phyloP scores from a whole-genome alignment of 2,329 filamentous ascomycete species.

The Monilinia fructigena region DNA sequence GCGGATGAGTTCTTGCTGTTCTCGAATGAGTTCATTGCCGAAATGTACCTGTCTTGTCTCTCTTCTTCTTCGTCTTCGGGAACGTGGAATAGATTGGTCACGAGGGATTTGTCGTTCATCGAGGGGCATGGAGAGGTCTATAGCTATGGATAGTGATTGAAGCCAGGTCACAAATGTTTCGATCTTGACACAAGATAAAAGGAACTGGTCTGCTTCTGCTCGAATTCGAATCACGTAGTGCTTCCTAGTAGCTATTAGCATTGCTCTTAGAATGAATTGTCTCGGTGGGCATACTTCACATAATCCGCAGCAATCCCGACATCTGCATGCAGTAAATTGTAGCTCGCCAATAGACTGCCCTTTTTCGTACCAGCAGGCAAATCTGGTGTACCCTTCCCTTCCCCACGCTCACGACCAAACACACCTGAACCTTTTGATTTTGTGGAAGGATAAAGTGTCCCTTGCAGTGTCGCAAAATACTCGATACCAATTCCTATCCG shows the following conservation, averaged over 20 bases:
- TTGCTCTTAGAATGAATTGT: background rate
- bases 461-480: constrained; percentile 62
- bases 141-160: constrained; percentile 67
- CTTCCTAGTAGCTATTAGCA: constrained; percentile 29
- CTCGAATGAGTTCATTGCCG: constrained; percentile 26
- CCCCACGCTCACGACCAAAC: constrained; percentile 49
- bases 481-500: constrained; percentile 62
- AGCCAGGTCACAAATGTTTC: constrained; percentile 68
- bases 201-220: constrained; percentile 70
- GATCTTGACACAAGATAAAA: constrained; percentile 64
- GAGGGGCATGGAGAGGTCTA: constrained; percentile 67
- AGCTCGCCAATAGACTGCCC: constrained; percentile 61
- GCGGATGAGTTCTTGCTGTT: constrained; percentile 33
- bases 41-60: constrained; percentile 19
- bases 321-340: constrained; percentile 72
- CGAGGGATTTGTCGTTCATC: constrained; percentile 67
- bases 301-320: constrained; percentile 73
- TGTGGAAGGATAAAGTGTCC: constrained; percentile 68
- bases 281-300: constrained; percentile 54
- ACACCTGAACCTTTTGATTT: constrained; percentile 58
- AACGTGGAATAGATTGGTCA: constrained; percentile 58
- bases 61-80: constrained; percentile 34
- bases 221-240: constrained; percentile 70
- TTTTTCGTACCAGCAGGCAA: constrained; percentile 52
- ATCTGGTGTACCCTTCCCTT: constrained; percentile 50